Base-by-base conservation (phyloP, 306 rosid genomes). In the Myrica gale region DNA sequence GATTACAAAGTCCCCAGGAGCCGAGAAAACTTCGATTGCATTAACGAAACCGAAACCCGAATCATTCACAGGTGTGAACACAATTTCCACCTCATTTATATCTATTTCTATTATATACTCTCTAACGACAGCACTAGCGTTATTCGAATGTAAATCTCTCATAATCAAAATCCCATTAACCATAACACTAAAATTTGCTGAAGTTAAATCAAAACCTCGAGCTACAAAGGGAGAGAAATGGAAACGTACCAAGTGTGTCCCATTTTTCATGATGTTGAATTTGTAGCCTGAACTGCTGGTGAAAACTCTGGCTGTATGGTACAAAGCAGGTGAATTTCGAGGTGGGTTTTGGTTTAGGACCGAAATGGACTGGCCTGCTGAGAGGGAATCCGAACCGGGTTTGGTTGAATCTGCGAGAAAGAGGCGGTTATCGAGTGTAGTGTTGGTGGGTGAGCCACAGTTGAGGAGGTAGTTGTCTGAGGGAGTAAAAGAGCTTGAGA, bases 281-380 rank as follows among this genome's bases (percentile, higher is more conserved):
- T 43, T 81, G 88, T 92, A 96, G 72, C 78, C 79, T 55, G 87
- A 91, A 26, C 66, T 52, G 62, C 47, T 56, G 17, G 79, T 82
- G 90, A 96, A 96, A 79, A 92, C 91, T 86, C 97, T 89, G 4
- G 99, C 98, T 17, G 94, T 88, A 41, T 68, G 80, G 82, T 92
- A 96, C 80, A 92, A 61, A 60, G 79, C 0, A 0, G 89, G 74
- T 6, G 84, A 86, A 63, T 71, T 82, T 10, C 75, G 78, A 82
- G 89, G 73, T 68, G 96, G 92, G 80, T 81, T 87, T 68, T 69
- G 88, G 80, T 84, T 65, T 15, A 74, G 74, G 77, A 96, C 77
- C 58, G 87, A 53, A 82, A 90, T 74, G 72, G 97, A 83, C 45
- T 76, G 60, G 41, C 44, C 83, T 13, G 82, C 20, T 19, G 89